These are phyloP conservation scores for Sugiyamaella castrensis DNA, from an alignment of 1,139 yeast species.

Conservation along the genomic window DNA sequence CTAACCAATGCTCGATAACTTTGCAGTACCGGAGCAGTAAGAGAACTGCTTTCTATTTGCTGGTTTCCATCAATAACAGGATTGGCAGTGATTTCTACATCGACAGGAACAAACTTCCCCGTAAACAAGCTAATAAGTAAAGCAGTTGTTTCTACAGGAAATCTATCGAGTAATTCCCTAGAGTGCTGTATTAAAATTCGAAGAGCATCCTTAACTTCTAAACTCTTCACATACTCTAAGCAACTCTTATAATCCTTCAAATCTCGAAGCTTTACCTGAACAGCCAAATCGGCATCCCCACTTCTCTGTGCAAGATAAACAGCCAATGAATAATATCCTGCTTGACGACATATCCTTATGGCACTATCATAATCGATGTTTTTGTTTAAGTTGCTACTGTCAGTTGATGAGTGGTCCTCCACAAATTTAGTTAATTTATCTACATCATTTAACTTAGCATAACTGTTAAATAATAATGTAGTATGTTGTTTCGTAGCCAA, in stretches of 20 bases:
- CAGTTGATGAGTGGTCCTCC: conserved; percentile 40
- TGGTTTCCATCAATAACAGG: conserved; percentile 13
- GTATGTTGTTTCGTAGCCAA: conserved; percentile 74
- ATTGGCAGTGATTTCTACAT: conserved; percentile 20
- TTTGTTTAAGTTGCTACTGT: conserved; percentile 33
- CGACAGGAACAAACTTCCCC: conserved; percentile 63
- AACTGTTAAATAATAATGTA: conserved; percentile 75
- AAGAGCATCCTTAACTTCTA: conserved; percentile 75
- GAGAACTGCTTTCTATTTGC: conserved; percentile 15
- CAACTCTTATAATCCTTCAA: conserved; percentile 61
- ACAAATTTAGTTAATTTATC: conserved; percentile 61
- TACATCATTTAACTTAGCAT: conserved; percentile 69
- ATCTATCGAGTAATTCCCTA: conserved; percentile 57
- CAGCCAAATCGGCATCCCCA: conserved; percentile 72
- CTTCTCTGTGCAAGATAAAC: conserved; percentile 66
- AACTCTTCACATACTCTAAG: conserved; percentile 61
- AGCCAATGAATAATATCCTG: conserved; percentile 68
- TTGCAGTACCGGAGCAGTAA: conserved; percentile 49
- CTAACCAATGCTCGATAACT: conserved; percentile 70
- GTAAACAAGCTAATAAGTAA: conserved; percentile 83
- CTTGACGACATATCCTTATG: conserved; percentile 71
- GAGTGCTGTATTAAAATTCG: conserved; percentile 68
- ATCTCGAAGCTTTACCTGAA: conserved; percentile 71
- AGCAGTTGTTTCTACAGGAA: conserved; percentile 81
- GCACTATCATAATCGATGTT: conserved; percentile 67